Evolutionary conservation across 2,329 filamentous ascomycete species (phyloP), one percentile per base, ranked within the genome.

Genomic region (Beauveria australis): DNA sequence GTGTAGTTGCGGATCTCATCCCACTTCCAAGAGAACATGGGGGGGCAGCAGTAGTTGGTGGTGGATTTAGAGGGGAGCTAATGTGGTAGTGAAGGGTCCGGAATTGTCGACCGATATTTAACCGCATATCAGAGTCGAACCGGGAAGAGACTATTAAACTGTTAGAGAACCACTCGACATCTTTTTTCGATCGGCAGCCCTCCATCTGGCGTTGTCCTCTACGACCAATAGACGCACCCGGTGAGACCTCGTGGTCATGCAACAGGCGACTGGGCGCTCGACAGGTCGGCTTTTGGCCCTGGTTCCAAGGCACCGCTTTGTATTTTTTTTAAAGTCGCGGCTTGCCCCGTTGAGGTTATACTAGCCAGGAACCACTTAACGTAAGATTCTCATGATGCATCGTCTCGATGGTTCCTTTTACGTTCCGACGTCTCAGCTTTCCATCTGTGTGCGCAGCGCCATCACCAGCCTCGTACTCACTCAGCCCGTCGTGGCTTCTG

Each of bases 1-100:
- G 47, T 59, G 56, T 28, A 46, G 56, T 24, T 59, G 57, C 57
- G 57, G 57, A 59, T 53, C 57, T 59, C 57, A 59, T 59, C 57
- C 57, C 57, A 59, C 57, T 47, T 46, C n/a, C 46, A 37, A 22
- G 9, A n/a, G 12, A 37, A 51, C 56, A 59, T 51, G 56, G 56
- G 56, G 56, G 41, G n/a, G n/a, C 19, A 37, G 33, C n/a, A 37
- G 37, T 22, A 24, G 24, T 24, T 19, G 41, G 44, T 47, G 44
- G 43, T 37, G 28, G 40, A 6, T 26, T 41, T 19, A 19, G 48
- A 44, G 44, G 18, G 43, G 47, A 59, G 51, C 56, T 52, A 30
- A 22, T 51, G 54, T 26, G 30, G 33, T 24, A 19, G 46, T 18
- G 16, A 37, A 12, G 46, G 37, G 46, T 22, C 10, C 19, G 4